Evolutionary conservation across 2,329 filamentous ascomycete genomes (phyloP).

Genomic region (Rutstroemia sydowiana): DNA sequence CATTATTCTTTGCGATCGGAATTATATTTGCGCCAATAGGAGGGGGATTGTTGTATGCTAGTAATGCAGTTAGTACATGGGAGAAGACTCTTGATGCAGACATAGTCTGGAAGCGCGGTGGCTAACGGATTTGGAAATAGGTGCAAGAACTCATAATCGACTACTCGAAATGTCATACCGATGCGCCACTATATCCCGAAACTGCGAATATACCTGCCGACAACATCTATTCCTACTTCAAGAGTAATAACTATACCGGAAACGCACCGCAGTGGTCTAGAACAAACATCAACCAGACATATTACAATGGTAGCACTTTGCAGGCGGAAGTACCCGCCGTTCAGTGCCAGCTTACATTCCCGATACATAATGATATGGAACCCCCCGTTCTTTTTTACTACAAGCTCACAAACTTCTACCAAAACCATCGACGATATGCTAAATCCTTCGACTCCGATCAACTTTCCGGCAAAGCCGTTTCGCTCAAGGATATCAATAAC

Average conservation of each 20-base stretch:
- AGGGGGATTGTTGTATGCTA: constrained; percentile 78
- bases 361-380: constrained; percentile 69
- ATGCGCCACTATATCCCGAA: constrained; percentile 41
- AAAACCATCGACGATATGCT: constrained; percentile 95
- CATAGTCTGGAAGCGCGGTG: neutral
- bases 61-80: constrained; percentile 54
- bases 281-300: constrained; percentile 34
- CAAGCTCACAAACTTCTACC: constrained; percentile 94
- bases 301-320: constrained; percentile 25
- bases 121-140: constrained; percentile 2
- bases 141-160: constrained; percentile 79
- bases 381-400: constrained; percentile 92
- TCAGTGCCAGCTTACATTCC: constrained; percentile 68
- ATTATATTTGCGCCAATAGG: constrained; percentile 92
- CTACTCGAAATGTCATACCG: constrained; percentile 68
- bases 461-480: constrained; percentile 63
- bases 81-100: no score
- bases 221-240: constrained; percentile 45
- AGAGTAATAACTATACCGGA: constrained; percentile 35
- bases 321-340: constrained; percentile 32
- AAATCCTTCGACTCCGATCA: constrained; percentile 80
- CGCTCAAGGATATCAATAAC: constrained; percentile 50
- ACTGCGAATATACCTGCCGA: neutral
- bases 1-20: constrained; percentile 84
- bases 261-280: constrained; percentile 17